Percentiles rank a stretch among this genome's conserved stretches.
Conservation (phyloP, 2,329 filamentous ascomycete genomes). For the Botrytis paeoniae region DNA sequence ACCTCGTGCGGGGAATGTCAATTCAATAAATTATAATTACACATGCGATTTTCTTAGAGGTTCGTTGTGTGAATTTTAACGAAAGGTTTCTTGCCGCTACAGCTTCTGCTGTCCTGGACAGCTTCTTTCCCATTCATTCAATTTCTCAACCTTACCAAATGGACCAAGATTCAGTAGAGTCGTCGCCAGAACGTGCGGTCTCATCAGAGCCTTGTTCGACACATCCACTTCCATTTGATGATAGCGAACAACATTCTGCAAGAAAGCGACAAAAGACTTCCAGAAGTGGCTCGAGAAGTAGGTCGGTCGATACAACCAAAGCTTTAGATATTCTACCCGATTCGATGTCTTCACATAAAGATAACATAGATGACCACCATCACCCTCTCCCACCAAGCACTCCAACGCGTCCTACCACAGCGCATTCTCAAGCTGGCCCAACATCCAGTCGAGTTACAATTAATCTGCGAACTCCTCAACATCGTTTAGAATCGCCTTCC, state of each 20-base stretch:
- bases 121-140: slow-evolving; percentile 47
- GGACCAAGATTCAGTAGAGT: slow-evolving; percentile 36
- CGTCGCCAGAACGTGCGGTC: slow-evolving; percentile 54
- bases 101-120: slow-evolving; percentile 21
- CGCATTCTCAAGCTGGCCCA: slow-evolving; percentile 41
- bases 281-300: slow-evolving; percentile 52
- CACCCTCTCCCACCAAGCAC: slow-evolving; percentile 35
- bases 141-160: slow-evolving; percentile 41
- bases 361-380: slow-evolving; percentile 37
- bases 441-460: slow-evolving; percentile 59
- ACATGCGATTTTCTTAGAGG: slow-evolving; percentile 27
- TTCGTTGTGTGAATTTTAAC: slow-evolving; percentile 22
- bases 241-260: slow-evolving; percentile 46
- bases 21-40: slow-evolving; percentile 11
- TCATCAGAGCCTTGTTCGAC: slow-evolving; percentile 62
- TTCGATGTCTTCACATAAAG: slow-evolving; percentile 24
- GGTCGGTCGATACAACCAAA: slow-evolving; percentile 45
- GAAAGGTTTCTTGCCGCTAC: slow-evolving; percentile 28
- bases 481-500: slow-evolving; percentile 41
- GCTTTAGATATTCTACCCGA: slow-evolving; percentile 26
- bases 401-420: slow-evolving; percentile 35
- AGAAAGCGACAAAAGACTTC: slow-evolving; percentile 63
- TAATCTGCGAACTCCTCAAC: slow-evolving; percentile 52
- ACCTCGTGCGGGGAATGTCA: neutral
- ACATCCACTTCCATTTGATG: slow-evolving; percentile 63